Conservation (phyloP, 179 eudicot species). For the Camellia oleifera region DNA sequence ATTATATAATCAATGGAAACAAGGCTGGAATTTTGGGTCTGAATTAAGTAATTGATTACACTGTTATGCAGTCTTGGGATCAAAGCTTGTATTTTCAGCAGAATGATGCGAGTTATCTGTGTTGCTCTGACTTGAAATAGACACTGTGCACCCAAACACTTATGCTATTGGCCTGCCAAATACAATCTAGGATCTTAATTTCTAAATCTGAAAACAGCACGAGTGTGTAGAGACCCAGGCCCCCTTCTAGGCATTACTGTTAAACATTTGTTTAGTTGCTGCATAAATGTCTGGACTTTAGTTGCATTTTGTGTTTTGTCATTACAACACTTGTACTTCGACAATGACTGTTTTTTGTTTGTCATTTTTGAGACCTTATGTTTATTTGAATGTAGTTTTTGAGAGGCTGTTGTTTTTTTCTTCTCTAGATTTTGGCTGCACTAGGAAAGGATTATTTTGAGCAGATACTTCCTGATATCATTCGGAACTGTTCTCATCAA, state of each 20-base stretch:
- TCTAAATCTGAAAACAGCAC: no score
- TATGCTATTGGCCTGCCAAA: no score
- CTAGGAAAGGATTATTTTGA: constrained; percentile 86
- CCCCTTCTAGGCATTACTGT: background rate
- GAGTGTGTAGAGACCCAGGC: no score
- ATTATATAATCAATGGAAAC: no score
- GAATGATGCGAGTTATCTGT: no score
- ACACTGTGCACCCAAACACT: no score
- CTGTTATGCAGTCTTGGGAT: no score
- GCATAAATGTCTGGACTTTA: constrained; percentile 3
- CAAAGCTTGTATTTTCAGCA: no score
- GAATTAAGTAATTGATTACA: no score
- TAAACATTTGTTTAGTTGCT: background rate
- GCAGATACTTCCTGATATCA: constrained; percentile 80
- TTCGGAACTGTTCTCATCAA: constrained; percentile 89
- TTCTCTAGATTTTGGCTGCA: constrained; percentile 84
- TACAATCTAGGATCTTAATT: no score
- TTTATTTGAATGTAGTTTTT: constrained; percentile 7
- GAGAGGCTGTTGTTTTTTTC: constrained; percentile 4
- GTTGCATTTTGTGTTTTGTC: background rate
- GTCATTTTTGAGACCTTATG: background rate
- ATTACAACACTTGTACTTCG: background rate
- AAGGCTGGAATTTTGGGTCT: no score
- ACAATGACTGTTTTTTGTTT: background rate
- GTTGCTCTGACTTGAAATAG: no score